These are phyloP conservation scores for Kickxella alabastrina DNA, from an alignment of 192 early-diverging fungal species.

Conservation along the genomic window DNA sequence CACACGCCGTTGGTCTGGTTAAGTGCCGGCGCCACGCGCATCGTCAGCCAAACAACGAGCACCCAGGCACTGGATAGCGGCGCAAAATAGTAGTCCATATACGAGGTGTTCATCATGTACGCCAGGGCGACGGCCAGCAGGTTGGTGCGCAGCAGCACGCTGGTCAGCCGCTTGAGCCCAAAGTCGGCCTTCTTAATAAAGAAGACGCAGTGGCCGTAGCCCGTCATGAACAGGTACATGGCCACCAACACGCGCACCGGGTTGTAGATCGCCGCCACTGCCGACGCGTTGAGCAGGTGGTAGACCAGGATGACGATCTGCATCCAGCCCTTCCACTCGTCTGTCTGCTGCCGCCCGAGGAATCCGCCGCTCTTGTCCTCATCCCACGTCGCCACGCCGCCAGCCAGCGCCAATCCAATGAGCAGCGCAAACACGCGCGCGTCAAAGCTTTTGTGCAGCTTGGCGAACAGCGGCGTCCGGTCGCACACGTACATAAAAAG, in stretches of 20 bases:
- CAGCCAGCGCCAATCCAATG: conserved; percentile 28
- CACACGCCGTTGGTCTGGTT: conserved; percentile 55
- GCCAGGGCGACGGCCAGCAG: conserved; percentile 61
- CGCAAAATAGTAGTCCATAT: conserved; percentile 78
- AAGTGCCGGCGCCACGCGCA: conserved; percentile 51
- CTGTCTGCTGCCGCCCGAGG: conserved; percentile 72
- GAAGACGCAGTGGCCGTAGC: conserved; percentile 74
- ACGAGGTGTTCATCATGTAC: conserved; percentile 64
- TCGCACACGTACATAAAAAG: conserved; percentile 63
- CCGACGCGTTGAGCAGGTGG: conserved; percentile 67
- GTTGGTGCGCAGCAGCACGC: conserved; percentile 64
- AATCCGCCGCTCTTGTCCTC: conserved; percentile 54
- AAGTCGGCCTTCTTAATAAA: conserved; percentile 70
- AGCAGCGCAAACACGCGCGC: conserved; percentile 50
- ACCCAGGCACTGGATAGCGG: conserved; percentile 73
- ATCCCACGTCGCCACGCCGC: conserved; percentile 42
- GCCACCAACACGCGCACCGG: conserved; percentile 71
- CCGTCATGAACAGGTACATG: conserved; percentile 78
- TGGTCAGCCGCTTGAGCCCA: conserved; percentile 59
- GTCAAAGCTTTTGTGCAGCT: conserved; percentile 61
- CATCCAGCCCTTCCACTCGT: conserved; percentile 91
- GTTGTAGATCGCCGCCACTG: conserved; percentile 62
- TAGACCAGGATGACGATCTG: conserved; percentile 68
- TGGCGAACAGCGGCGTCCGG: conserved; percentile 65
- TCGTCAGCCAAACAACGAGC: conserved; percentile 61